Percentiles rank a stretch among this genome's conserved stretches.
phyloP scores from a whole-genome alignment of 441 rosid species.

The Gossypium davidsonii region DNA sequence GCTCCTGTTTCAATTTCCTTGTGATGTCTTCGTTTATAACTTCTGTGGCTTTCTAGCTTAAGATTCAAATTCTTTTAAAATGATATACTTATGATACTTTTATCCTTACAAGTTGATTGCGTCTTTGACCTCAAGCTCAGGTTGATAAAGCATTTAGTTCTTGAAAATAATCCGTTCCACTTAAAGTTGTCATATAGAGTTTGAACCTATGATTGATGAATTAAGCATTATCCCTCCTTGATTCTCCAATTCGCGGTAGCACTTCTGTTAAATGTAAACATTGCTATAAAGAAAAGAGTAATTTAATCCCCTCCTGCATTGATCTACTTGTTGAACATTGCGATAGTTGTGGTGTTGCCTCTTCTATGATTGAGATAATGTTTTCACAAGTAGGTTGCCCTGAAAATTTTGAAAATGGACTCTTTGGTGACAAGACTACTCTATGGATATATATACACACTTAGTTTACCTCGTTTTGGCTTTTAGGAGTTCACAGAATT shows the following conservation, averaged over 20 bases:
- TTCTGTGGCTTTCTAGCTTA: neutral
- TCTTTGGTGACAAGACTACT: neutral
- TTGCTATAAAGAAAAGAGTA: conserved; percentile 1
- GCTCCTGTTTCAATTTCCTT: neutral
- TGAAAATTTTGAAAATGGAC: neutral
- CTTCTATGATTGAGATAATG: neutral
- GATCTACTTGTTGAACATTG: neutral
- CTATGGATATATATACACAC: no score
- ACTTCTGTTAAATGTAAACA: neutral
- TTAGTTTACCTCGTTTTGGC: no score
- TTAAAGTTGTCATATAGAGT: neutral
- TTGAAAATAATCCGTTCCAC: neutral
- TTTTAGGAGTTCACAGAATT: neutral
- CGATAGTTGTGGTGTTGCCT: neutral
- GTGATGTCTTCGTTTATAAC: neutral
- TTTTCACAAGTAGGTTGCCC: neutral
- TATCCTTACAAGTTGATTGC: neutral
- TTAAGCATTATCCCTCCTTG: neutral
- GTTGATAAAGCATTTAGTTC: neutral
- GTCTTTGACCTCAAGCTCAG: neutral
- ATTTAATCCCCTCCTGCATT: neutral
- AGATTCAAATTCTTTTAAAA: neutral
- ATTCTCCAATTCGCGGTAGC: neutral
- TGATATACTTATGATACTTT: neutral
- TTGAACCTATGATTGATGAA: neutral